Conservation (phyloP, 1,139 yeast species). For the Blastobotrys persicus region DNA sequence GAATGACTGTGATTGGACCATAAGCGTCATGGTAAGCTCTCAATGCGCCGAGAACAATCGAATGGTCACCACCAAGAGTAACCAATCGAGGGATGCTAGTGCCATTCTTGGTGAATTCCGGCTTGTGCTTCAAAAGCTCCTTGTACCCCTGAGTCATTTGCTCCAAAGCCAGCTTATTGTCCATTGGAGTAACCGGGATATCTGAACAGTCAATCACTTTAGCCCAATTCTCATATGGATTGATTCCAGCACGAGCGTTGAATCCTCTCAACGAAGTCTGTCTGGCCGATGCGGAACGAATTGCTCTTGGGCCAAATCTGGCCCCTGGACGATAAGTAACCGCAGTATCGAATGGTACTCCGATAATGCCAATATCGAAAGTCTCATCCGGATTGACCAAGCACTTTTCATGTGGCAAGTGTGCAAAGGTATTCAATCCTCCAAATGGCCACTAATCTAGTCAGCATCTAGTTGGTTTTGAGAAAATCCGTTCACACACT, state of each 20-base stretch:
- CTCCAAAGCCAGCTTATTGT: constrained; percentile 62
- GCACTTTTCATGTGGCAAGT: constrained; percentile 59
- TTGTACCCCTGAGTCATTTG: constrained; percentile 68
- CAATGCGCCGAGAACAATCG: constrained; percentile 64
- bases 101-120: constrained; percentile 30
- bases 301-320: constrained; percentile 77
- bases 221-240: constrained; percentile 60
- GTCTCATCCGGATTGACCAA: constrained; percentile 40
- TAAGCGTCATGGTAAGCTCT: constrained; percentile 57
- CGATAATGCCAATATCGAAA: constrained; percentile 68
- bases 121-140: constrained; percentile 50
- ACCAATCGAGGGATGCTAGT: constrained; percentile 23
- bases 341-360: constrained; percentile 79
- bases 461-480: not conserved
- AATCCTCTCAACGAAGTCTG: constrained; percentile 30
- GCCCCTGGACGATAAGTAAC: constrained; percentile 75
- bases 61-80: constrained; percentile 50
- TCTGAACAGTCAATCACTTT: constrained; percentile 74
- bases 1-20: constrained; percentile 68
- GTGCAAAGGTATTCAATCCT: constrained; percentile 58
- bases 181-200: constrained; percentile 80
- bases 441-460: constrained; percentile 24
- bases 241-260: constrained; percentile 60
- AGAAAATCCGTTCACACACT: not conserved
- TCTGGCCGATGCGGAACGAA: constrained; percentile 72